Conservation (phyloP, 129 eudicot genomes). For the Flaveria bidentis region DNA sequence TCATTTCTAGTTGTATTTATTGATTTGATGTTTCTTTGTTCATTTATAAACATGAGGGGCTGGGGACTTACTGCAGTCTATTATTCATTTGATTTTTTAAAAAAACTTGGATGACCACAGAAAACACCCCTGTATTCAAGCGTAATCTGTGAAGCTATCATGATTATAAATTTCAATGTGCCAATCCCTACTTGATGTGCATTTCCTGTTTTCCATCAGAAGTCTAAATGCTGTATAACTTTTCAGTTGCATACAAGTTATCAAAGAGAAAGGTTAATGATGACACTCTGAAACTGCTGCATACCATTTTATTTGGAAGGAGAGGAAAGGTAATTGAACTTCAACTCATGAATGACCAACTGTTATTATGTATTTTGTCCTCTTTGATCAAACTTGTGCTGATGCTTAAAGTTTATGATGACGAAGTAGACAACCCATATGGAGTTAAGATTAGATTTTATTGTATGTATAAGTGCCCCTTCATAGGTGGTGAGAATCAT, state of each 20-base stretch:
- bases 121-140: not conserved
- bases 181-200: constrained; percentile 7
- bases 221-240: constrained; percentile 17
- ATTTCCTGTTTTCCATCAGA: not conserved
- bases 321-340: constrained; percentile 85
- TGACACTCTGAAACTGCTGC: constrained; percentile 78
- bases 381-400: not conserved
- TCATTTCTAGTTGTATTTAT: not conserved
- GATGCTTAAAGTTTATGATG: constrained; percentile 11
- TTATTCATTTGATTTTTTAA: not conserved
- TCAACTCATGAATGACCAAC: constrained; percentile 15
- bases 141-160: not conserved
- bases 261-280: constrained; percentile 73
- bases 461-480: constrained; percentile 3
- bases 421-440: constrained; percentile 1
- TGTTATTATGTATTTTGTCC: not conserved
- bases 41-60: not conserved
- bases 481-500: constrained; percentile 20
- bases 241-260: constrained; percentile 82
- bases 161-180: not conserved
- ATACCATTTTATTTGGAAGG: constrained; percentile 76
- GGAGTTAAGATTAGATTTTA: too few species aligned
- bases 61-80: not conserved
- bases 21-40: not conserved
- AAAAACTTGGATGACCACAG: not conserved